Evolutionary conservation across 495 filamentous ascomycete genomes (phyloP).

Genomic region (Penicillium taxi): DNA sequence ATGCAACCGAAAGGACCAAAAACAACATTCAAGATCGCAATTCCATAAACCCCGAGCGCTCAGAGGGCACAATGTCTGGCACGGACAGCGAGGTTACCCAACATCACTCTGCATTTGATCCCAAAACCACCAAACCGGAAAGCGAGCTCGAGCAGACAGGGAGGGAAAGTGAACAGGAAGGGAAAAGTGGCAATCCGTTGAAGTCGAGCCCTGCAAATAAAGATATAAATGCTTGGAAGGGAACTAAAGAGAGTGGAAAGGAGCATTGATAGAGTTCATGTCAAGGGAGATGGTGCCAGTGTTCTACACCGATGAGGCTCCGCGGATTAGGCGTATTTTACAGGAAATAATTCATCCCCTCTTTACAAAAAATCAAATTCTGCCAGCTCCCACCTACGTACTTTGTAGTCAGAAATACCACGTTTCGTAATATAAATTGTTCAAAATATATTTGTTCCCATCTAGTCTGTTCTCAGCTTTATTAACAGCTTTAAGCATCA

Average conservation of each 20-base stretch:
- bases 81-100: slow-evolving; percentile 47
- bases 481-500: no score
- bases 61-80: slow-evolving; percentile 51
- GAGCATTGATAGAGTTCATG: slow-evolving; percentile 9
- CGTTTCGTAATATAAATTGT: no score
- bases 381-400: no score
- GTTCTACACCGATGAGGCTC: neutral
- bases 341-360: no score
- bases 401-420: no score
- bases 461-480: no score
- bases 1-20: slow-evolving; percentile 22
- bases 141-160: slow-evolving; percentile 36
- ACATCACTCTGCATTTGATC: slow-evolving; percentile 50
- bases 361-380: no score
- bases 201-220: slow-evolving; percentile 54
- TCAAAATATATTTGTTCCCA: no score
- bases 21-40: slow-evolving; percentile 40
- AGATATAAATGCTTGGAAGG: slow-evolving; percentile 45
- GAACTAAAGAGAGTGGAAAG: slow-evolving; percentile 39
- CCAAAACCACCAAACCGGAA: slow-evolving; percentile 50
- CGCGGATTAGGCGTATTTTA: neutral
- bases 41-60: slow-evolving; percentile 43
- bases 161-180: slow-evolving; percentile 24
- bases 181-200: slow-evolving; percentile 39
- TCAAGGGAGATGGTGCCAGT: neutral